Conservation (phyloP, 495 filamentous ascomycete species). For the Aspergillus ellipticus region DNA sequence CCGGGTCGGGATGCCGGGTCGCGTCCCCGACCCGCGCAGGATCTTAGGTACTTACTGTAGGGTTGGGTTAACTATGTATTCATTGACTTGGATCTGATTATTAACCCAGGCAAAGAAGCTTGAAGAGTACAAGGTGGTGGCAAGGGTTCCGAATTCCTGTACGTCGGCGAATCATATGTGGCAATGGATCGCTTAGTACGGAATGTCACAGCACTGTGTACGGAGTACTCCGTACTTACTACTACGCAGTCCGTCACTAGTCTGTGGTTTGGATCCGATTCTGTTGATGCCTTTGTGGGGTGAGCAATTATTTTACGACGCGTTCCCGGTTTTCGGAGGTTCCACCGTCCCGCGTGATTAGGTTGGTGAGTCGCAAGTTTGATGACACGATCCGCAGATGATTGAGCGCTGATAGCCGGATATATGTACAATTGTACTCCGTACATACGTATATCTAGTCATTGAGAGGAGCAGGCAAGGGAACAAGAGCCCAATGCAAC, state of each 20-base stretch:
- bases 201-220: neutral
- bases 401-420: neutral
- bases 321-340: neutral
- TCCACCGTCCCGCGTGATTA: neutral
- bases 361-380: neutral
- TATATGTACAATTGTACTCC: no score
- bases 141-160: neutral
- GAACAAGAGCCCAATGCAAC: no score
- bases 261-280: neutral
- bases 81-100: neutral
- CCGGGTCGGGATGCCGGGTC: conserved; percentile 20
- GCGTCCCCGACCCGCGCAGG: conserved; percentile 1
- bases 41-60: no score
- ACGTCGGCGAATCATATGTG: neutral
- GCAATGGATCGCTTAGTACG: neutral
- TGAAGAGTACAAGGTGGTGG: neutral
- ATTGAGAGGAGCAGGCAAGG: neutral
- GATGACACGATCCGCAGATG: neutral
- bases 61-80: neutral
- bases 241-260: neutral
- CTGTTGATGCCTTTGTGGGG: neutral
- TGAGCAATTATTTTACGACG: neutral
- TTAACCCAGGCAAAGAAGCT: neutral
- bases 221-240: neutral
- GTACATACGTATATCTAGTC: neutral